phyloP scores from a whole-genome alignment of 345 rosid genomes.

The Psidium guajava region DNA sequence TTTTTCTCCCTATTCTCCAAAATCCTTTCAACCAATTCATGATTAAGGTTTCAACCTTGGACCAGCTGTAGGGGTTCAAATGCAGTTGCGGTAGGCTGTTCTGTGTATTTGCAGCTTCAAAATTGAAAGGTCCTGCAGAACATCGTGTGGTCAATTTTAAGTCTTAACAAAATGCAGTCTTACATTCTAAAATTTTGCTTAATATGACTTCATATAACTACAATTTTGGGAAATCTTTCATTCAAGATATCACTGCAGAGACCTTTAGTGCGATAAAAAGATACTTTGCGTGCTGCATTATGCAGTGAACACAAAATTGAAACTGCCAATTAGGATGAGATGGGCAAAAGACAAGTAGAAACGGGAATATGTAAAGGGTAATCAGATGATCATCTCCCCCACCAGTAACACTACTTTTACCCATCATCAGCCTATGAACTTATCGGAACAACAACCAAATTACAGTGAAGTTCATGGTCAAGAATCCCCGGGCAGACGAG shows the following conservation, averaged over 20 bases:
- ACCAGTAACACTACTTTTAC: background rate
- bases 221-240: background rate
- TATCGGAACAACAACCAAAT: background rate
- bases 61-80: constrained; percentile 80
- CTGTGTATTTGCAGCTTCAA: constrained; percentile 28
- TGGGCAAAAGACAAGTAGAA: background rate
- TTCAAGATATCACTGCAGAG: background rate
- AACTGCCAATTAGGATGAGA: background rate
- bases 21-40: background rate
- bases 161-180: background rate
- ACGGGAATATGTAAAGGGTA: background rate
- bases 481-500: background rate
- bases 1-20: background rate
- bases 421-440: background rate
- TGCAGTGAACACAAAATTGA: background rate
- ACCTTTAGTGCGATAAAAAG: background rate
- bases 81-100: constrained; percentile 37
- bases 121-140: constrained; percentile 77
- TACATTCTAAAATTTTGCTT: background rate
- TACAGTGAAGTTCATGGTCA: background rate
- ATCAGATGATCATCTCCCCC: background rate
- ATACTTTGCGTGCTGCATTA: background rate
- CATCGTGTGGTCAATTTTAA: background rate
- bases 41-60: constrained; percentile 46
- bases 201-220: background rate